Evolutionary conservation across 2,329 filamentous ascomycete species (phyloP).

Genomic region (Chrysosporium queenslandicum): DNA sequence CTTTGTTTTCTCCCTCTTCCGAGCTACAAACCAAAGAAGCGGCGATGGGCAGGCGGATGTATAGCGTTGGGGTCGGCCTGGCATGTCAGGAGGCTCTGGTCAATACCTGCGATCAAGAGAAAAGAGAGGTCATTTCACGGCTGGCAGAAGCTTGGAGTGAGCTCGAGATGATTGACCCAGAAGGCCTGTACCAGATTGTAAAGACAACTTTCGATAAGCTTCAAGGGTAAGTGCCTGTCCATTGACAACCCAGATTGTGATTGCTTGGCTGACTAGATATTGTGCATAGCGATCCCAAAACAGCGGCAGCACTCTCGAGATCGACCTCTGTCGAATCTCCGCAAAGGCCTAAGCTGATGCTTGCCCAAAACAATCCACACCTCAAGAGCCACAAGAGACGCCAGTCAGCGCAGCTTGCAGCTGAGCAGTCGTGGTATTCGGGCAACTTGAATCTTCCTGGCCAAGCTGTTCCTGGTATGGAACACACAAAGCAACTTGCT

Average conservation of each 20-base stretch:
- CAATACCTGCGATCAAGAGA: conserved; percentile 59
- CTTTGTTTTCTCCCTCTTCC: conserved; percentile 22
- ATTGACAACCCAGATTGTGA: neutral
- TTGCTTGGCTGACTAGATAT: neutral
- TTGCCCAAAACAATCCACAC: conserved; percentile 76
- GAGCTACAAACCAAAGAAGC: conserved; percentile 60
- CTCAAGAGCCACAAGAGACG: conserved; percentile 66
- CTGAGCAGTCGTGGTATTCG: conserved; percentile 29
- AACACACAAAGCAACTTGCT: conserved; percentile 79
- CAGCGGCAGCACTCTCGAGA: conserved; percentile 14
- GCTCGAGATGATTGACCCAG: conserved; percentile 78
- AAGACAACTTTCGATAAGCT: conserved; percentile 66
- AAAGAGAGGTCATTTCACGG: conserved; percentile 72
- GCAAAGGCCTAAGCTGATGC: conserved; percentile 54
- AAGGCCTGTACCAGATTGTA: conserved; percentile 78
- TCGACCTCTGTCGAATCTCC: conserved; percentile 37
- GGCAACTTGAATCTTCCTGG: conserved; percentile 43
- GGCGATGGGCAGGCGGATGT: conserved; percentile 67
- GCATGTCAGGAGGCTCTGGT: conserved; percentile 76
- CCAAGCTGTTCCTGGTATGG: conserved; percentile 62
- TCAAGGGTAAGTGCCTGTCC: conserved; percentile 34
- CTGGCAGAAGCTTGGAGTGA: conserved; percentile 77
- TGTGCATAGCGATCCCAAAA: conserved; percentile 25
- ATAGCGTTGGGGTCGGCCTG: conserved; percentile 70
- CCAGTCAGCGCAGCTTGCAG: conserved; percentile 38